Evolutionary conservation across 441 rosid species (phyloP), one percentile per base, ranked within the genome.

Genomic region (Lepidium campestre): DNA sequence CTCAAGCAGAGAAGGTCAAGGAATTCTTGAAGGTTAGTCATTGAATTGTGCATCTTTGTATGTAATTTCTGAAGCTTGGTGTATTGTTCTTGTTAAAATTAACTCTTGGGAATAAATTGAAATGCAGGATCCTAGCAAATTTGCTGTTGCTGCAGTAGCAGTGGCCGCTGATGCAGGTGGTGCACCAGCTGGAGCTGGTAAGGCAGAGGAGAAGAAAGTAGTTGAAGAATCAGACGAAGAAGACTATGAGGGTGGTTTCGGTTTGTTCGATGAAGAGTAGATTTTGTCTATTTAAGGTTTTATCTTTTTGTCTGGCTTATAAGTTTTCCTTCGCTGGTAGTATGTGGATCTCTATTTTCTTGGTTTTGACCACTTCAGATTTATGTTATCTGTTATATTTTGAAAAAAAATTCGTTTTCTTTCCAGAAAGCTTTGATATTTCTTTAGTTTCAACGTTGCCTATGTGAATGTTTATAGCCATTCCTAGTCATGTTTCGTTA

Each of bases 191-290:
- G 67, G 37, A 23, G 71, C 67, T 46, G 77, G 75, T 31, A 77
- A 75, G 57, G 75, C 18, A 60, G 82, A 77, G 70, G 76, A 71
- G 75, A 75, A 75, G 72, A 75, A 86, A 7, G 96, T 79, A 32
- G 84, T 86, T 3, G 93, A 76, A 1, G 99, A 89, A 79, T 86
- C 96, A 1, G 99, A 94, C 35, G 99, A 89, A 1, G 97, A 94
- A 62, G 80, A 87, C 56, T 74, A 74, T 4, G 67, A 46, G 7
- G 77, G 77, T 89, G 97, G 92, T 63, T 85, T 91, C 57, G 71
- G 93, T 65, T 70, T 93, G 66, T 93, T 93, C 47, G 97, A 88
- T 36, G 78, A 75, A 5, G 74, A 75, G 19, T 69, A 69, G 74
- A 69, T 68, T 27, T 18, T 5, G 20, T 62, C 69, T 20, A 15